phyloP scores from a whole-genome alignment of 768 basidiomycete genomes.

The Lyophyllum semitale region DNA sequence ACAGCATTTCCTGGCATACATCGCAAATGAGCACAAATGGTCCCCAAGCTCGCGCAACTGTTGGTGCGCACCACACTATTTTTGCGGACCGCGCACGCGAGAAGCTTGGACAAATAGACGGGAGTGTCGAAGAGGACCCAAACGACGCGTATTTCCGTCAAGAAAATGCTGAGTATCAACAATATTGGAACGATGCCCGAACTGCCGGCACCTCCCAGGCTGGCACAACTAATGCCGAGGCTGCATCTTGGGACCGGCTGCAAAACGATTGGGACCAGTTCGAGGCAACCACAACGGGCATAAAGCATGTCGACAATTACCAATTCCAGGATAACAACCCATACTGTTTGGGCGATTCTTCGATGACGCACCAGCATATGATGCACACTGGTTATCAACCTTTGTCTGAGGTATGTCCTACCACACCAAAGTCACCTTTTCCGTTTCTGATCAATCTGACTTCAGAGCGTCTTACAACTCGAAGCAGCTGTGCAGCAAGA shows the following conservation, averaged over 20 bases:
- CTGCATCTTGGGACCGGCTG: conserved; percentile 59
- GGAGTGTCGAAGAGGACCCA: conserved; percentile 33
- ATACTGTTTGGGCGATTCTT: conserved; percentile 65
- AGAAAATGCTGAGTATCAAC: conserved; percentile 68
- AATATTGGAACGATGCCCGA: conserved; percentile 46
- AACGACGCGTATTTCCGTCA: conserved; percentile 71
- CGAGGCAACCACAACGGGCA: conserved; percentile 70
- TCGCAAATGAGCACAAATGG: conserved; percentile 4
- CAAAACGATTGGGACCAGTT: conserved; percentile 82
- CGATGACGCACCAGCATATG: conserved; percentile 51
- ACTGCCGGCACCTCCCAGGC: conserved; percentile 15
- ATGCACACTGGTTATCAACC: conserved; percentile 37
- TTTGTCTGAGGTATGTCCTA: conserved; percentile 41
- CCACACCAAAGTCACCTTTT: background rate
- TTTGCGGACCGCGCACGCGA: conserved; percentile 9
- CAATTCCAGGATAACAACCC: conserved; percentile 80
- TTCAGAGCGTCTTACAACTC: conserved; percentile 81
- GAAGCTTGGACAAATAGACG: background rate
- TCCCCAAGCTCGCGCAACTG: conserved; percentile 12
- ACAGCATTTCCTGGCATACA: conserved; percentile 14
- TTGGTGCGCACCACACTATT: conserved; percentile 1
- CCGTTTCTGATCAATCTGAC: conserved; percentile 15
- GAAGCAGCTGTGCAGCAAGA: conserved; percentile 89
- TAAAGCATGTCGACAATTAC: conserved; percentile 59
- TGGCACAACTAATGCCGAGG: conserved; percentile 25